These are phyloP conservation scores for Serendipita sp. DNA, from an alignment of 768 basidiomycete species.

Conservation along the genomic window DNA sequence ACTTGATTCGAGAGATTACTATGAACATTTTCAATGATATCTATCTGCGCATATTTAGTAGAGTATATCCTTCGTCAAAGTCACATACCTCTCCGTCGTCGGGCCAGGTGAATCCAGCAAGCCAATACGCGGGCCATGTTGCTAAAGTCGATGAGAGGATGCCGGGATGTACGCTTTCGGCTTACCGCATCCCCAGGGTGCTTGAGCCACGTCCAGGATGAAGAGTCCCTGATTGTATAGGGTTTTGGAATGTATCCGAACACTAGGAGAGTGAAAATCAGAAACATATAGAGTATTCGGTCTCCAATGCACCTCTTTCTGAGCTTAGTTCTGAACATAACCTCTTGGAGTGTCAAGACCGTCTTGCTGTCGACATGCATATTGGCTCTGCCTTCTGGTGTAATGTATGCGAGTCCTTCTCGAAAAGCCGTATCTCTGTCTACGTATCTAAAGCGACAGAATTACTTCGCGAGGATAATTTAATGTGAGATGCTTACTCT, in stretches of 20 bases:
- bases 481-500: constrained; percentile 29
- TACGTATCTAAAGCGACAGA: constrained; percentile 36
- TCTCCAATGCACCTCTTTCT: background rate
- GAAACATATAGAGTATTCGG: background rate
- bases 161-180: constrained; percentile 21
- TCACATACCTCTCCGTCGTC: constrained; percentile 40
- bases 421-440: constrained; percentile 34
- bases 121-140: constrained; percentile 80
- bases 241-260: constrained; percentile 54
- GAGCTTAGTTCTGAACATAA: background rate
- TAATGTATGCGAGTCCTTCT: constrained; percentile 38
- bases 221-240: constrained; percentile 66
- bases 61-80: background rate
- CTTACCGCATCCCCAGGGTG: constrained; percentile 80
- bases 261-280: constrained; percentile 26
- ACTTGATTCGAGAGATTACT: constrained; percentile 76
- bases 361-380: constrained; percentile 67
- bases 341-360: constrained; percentile 32
- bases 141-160: constrained; percentile 22
- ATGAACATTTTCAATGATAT: constrained; percentile 73
- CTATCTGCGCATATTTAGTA: constrained; percentile 14
- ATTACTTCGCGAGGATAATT: constrained; percentile 9
- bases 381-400: constrained; percentile 41
- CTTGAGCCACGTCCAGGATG: constrained; percentile 65
- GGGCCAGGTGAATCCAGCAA: background rate